phyloP scores from a whole-genome alignment of 352 stramenopile species.

The Aphanomyces stellatus region DNA sequence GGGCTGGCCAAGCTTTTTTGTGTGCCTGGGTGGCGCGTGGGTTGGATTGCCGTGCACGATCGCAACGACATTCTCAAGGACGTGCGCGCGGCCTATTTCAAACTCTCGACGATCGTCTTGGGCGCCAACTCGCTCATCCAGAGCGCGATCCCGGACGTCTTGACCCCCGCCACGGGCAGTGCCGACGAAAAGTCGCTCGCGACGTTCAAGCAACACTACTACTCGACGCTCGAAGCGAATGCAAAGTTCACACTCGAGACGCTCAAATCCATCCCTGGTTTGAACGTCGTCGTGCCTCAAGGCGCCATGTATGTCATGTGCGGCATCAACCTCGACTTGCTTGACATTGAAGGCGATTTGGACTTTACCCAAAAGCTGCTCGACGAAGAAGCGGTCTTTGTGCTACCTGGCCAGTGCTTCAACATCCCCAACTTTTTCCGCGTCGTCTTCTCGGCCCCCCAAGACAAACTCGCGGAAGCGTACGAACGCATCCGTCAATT shows the following conservation, averaged over 20 bases:
- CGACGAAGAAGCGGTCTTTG: constrained; percentile 93
- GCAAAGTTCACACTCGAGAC: constrained; percentile 69
- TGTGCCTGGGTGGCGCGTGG: constrained; percentile 92
- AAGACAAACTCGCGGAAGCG: constrained; percentile 52
- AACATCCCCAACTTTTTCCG: constrained; percentile 41
- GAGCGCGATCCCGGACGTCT: constrained; percentile 72
- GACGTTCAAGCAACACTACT: constrained; percentile 80
- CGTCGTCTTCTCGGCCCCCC: constrained; percentile 58
- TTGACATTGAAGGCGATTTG: constrained; percentile 87
- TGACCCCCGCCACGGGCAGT: constrained; percentile 55
- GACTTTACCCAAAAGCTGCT: constrained; percentile 92
- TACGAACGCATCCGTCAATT: constrained; percentile 54
- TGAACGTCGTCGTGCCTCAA: constrained; percentile 83
- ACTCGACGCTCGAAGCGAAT: constrained; percentile 79
- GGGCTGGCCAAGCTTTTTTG: constrained; percentile 95
- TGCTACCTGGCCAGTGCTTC: constrained; percentile 88
- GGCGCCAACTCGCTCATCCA: constrained; percentile 88
- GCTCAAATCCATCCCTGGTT: constrained; percentile 65
- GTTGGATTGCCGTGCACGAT: constrained; percentile 94
- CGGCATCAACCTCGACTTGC: constrained; percentile 50
- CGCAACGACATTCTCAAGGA: constrained; percentile 63
- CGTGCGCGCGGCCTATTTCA: constrained; percentile 83
- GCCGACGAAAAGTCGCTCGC: constrained; percentile 48
- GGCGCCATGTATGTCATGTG: constrained; percentile 95
- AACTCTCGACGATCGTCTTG: constrained; percentile 89